These are phyloP conservation scores for Torulaspora franciscae DNA, from an alignment of 805 yeast genomes.

Conservation along the genomic window DNA sequence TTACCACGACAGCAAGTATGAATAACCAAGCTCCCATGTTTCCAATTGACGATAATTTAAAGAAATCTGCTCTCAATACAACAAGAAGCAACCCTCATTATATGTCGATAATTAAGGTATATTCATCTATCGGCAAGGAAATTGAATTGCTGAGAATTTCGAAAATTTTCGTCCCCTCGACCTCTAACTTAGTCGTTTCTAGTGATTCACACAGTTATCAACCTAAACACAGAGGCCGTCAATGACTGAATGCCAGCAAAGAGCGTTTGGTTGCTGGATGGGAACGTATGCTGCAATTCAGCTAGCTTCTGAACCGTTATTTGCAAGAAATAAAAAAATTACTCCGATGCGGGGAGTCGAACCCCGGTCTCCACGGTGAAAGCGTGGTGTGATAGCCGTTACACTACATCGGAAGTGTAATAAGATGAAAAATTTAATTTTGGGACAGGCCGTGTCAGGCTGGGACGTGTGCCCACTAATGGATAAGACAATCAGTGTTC, in stretches of 20 bases:
- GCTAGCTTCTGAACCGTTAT: not conserved
- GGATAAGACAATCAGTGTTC: not conserved
- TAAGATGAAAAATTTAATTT: not conserved
- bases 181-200: not conserved
- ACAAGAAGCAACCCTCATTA: not conserved
- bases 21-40: slow-evolving; percentile 35
- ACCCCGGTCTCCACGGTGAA: slow-evolving; percentile 34
- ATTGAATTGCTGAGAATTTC: not conserved
- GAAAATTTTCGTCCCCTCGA: slow-evolving; percentile 4
- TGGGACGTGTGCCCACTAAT: too few species aligned
- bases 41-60: not conserved
- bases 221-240: not conserved
- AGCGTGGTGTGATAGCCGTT: slow-evolving; percentile 33
- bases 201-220: not conserved
- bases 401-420: slow-evolving; percentile 27
- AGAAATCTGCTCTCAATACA: not conserved
- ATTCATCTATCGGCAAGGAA: not conserved
- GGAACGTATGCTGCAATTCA: not conserved
- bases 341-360: slow-evolving; percentile 33
- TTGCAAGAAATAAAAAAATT: not conserved
- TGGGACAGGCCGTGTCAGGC: not conserved
- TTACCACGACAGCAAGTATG: slow-evolving; percentile 72
- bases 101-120: not conserved
- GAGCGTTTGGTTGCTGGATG: not conserved
- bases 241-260: not conserved